phyloP scores from a whole-genome alignment of 352 stramenopile genomes.

The Globisporangium cederbergense region DNA sequence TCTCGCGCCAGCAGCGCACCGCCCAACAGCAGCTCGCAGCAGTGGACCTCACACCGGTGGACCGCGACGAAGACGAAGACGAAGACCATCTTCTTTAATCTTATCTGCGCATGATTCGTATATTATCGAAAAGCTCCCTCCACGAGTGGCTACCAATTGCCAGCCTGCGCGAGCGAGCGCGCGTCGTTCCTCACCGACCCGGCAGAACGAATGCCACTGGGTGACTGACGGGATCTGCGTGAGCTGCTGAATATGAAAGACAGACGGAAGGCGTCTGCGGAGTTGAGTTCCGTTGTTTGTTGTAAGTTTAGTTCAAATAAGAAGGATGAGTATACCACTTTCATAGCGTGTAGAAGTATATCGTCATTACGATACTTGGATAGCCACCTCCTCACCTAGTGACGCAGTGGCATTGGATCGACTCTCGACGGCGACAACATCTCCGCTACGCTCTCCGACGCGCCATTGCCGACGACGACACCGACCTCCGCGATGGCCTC shows the following conservation, averaged over 20 bases:
- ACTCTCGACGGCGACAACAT: too few relatives aligned
- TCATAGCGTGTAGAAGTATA: not conserved
- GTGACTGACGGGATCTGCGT: not conserved
- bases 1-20: conserved; percentile 5
- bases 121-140: conserved; percentile 1
- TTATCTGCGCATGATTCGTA: not conserved
- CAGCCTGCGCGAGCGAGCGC: not conserved
- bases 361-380: too few relatives aligned
- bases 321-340: conserved; percentile 5
- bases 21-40: conserved; percentile 8
- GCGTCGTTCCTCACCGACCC: not conserved
- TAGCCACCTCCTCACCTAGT: too few relatives aligned
- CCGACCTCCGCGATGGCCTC: too few relatives aligned
- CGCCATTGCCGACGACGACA: too few relatives aligned
- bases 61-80: not conserved
- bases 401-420: too few relatives aligned
- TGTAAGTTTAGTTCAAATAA: conserved; percentile 13
- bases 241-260: conserved; percentile 1
- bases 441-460: too few relatives aligned
- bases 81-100: not conserved
- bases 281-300: not conserved
- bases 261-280: not conserved
- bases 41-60: conserved; percentile 2
- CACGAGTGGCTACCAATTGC: not conserved
- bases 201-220: conserved; percentile 7